Evolutionary conservation across 768 basidiomycete species (phyloP), one percentile per base, ranked within the genome.

Genomic region (Gymnopilus junonius): DNA sequence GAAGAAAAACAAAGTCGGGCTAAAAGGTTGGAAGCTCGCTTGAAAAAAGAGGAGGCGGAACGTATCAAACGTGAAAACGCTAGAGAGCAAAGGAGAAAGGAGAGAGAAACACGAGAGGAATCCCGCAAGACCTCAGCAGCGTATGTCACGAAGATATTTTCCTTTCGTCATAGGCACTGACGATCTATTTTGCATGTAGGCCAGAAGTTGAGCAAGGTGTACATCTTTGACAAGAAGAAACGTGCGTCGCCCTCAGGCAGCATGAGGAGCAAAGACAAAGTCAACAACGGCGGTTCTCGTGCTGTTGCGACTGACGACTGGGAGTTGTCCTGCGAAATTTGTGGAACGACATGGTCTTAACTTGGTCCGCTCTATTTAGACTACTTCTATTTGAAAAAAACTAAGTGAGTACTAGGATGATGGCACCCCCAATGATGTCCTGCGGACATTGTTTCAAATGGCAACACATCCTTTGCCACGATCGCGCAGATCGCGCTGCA

Each of bases 401-500:
- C 67, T 42, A 40, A 69, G 51, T 10, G 17, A 3, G 45, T 35
- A 20, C 14, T 63, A 95, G 94, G 92, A 95, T 63, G 93, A 94
- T 63, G 91, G 88, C 11, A 78, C 81, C 11, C n/a, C 87, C 91
- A 3, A 83, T 97, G 77, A 85, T 94, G 71, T 93, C 87, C 37
- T 97, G 95, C 70, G 92, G 91, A 23, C 72, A 76, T 29, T 97
- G 95, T 74, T 84, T 82, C 14, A 87, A 87, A 73, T 97, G 95
- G 95, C 95, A 97, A 69, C 95, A 97, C 69, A 93, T 93, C 34
- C 72, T 79, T 21, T 97, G 95, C 69, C 93, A 96, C 70, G 92
- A 97, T 70, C 77, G 75, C 51, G 85, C 82, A 29, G 95, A 96
- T 73, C 75, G 77, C 31, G 76, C 80, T 21, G 83, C 85, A 45